These are phyloP conservation scores for Fusarium subglutinans DNA, from an alignment of 2,329 filamentous ascomycete genomes.

Conservation along the genomic window DNA sequence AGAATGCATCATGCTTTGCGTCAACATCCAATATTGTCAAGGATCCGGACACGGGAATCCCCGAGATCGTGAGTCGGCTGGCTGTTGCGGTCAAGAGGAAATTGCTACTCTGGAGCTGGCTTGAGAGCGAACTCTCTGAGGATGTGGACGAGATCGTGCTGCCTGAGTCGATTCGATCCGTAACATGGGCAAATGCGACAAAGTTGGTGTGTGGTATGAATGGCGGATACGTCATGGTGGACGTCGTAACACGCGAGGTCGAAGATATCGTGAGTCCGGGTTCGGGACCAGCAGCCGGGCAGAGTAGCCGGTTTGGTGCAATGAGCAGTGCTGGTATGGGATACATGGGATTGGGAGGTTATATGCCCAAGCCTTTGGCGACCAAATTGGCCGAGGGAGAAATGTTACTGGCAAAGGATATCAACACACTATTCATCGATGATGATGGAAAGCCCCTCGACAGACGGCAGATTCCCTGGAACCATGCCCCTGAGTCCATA, in stretches of 20 bases:
- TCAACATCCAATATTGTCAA: slow-evolving; percentile 96
- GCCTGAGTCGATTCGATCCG: slow-evolving; percentile 82
- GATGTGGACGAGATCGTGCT: slow-evolving; percentile 81
- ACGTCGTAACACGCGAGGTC: slow-evolving; percentile 77
- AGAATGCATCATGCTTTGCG: slow-evolving; percentile 88
- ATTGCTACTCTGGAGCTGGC: slow-evolving; percentile 93
- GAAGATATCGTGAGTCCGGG: slow-evolving; percentile 84
- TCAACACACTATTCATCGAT: slow-evolving; percentile 93
- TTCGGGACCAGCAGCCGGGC: slow-evolving; percentile 69
- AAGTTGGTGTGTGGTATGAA: slow-evolving; percentile 91
- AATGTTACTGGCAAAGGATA: slow-evolving; percentile 94
- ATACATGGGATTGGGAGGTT: slow-evolving; percentile 93
- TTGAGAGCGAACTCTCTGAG: slow-evolving; percentile 85
- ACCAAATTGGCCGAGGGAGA: slow-evolving; percentile 84
- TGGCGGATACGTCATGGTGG: slow-evolving; percentile 87
- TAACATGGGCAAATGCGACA: slow-evolving; percentile 91
- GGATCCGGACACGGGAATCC: slow-evolving; percentile 85
- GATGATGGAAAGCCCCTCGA: slow-evolving; percentile 82
- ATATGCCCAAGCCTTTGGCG: slow-evolving; percentile 89
- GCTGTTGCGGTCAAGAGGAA: slow-evolving; percentile 94
- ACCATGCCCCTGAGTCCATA: slow-evolving; percentile 84
- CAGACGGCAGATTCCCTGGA: slow-evolving; percentile 92
- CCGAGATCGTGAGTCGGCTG: slow-evolving; percentile 89
- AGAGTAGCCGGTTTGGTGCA: slow-evolving; percentile 81
- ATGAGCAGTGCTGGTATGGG: slow-evolving; percentile 90